Evolutionary conservation across 1,139 yeast genomes (phyloP), one percentile per base, ranked within the genome.

Genomic region (Kurtzmaniella quercitrusa): DNA sequence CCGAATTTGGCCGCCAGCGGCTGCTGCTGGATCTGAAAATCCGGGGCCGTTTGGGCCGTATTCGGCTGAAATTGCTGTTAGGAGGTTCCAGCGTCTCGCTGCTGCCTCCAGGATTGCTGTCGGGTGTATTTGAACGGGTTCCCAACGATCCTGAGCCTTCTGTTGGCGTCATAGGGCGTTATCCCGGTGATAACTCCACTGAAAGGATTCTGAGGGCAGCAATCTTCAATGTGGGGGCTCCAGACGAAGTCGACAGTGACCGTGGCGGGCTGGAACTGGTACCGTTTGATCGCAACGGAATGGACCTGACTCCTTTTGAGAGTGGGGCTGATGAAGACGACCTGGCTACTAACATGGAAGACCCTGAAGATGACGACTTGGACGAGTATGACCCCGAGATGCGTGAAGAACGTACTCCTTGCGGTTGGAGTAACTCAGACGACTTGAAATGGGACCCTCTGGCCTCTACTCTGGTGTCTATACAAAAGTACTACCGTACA

Each of bases 361-460:
- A 34, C 42, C 47, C 38, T 15, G 41, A 44, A 10, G 48, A 50
- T 15, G 47, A 46, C 7, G 49, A 44, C 2, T 41, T 42, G 5
- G 48, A 46, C 17, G 40, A 38, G 34, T 40, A 40, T 24, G 42
- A 40, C 18, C 42, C 34, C 4, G 42, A 40, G 25, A 40, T 40
- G 18, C 25, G 17, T 16, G 38, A 37, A 10, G 39, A 40, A 8
- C 15, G 21, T 24, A n/a, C 31, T 5, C 31, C 6, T 27, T 27
- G 14, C 31, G 12, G 10, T n/a, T 21, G 15, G 25, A 41, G 42
- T 25, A 11, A 29, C 43, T 40, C 19, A 19, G 25, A 37, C 21
- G 17, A 23, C 8, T 3, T 31, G 34, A 77, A 79, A 55, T 79
- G 85, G 85, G 56, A 55, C 14, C 84, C 85, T 2, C 34, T 43